Evolutionary conservation across 257 asterid genomes (phyloP).

Genomic region (Gentiana straminea): DNA sequence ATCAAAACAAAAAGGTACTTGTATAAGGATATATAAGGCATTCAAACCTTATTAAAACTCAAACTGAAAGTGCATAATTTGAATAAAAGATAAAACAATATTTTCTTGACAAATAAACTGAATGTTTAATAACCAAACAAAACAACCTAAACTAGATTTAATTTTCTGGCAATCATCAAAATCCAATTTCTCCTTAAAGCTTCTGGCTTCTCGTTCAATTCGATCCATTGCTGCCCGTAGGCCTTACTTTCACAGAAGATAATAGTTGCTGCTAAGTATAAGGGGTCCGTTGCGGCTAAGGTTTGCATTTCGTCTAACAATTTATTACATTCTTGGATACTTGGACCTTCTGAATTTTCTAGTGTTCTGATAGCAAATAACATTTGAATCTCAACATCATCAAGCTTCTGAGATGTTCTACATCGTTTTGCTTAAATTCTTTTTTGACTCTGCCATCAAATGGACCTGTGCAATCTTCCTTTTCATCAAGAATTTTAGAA

Average conservation of each 20-base stretch:
- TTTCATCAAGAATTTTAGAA: neutral
- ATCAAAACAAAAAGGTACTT: neutral
- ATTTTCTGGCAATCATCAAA: neutral
- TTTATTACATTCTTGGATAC: neutral
- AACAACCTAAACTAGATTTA: neutral
- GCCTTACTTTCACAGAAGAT: conserved; percentile 1
- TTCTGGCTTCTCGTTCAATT: neutral
- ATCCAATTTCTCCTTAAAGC: neutral
- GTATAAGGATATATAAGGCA: neutral
- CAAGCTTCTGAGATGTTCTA: neutral
- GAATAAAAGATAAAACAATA: too few relatives aligned
- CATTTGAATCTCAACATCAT: neutral
- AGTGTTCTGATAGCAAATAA: too few relatives aligned
- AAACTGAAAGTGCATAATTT: neutral
- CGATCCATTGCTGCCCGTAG: neutral
- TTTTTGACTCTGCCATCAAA: neutral
- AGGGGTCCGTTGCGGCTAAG: neutral
- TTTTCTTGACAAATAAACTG: too few relatives aligned
- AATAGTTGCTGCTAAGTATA: neutral
- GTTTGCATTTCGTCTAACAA: neutral
- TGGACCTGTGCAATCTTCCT: neutral
- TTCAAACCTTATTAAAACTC: neutral
- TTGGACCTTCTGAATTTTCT: neutral
- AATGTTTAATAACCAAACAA: neutral
- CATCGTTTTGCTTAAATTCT: neutral